A percentile compares a stretch with the other conserved stretches of the same genome.
These are phyloP conservation scores for Chrysanthemum seticuspe DNA, from an alignment of 129 eudicot species.

Conservation along the genomic window DNA sequence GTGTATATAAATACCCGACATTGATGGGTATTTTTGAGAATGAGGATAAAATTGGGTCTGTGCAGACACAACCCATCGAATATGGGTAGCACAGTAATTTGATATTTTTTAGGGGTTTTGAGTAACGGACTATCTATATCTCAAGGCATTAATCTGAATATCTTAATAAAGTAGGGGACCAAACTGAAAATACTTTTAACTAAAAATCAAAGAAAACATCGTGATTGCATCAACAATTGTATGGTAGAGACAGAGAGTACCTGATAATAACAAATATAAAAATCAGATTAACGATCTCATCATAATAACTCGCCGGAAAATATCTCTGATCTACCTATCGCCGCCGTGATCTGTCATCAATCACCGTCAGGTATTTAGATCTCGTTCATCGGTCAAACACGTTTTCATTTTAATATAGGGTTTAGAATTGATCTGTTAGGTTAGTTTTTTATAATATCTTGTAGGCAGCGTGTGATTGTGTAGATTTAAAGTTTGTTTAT, in stretches of 20 bases:
- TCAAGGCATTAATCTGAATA: background rate
- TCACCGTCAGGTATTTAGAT: conserved; percentile 30
- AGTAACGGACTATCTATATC: too few relatives aligned
- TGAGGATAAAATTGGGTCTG: too few relatives aligned
- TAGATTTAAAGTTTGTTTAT: conserved; percentile 28
- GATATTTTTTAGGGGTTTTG: too few relatives aligned
- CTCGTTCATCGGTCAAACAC: conserved; percentile 16
- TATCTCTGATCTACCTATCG: conserved; percentile 26
- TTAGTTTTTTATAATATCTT: background rate
- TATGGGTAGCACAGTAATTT: too few relatives aligned
- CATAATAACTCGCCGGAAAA: conserved; percentile 23
- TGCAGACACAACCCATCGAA: too few relatives aligned
- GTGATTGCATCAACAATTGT: conserved; percentile 6
- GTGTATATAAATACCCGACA: too few relatives aligned
- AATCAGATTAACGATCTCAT: conserved; percentile 27
- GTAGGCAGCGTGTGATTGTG: background rate
- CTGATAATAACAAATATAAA: conserved; percentile 9
- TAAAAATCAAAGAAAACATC: background rate
- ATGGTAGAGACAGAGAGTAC: conserved; percentile 28
- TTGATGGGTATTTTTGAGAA: too few relatives aligned
- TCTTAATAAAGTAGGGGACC: background rate
- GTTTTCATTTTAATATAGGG: conserved; percentile 13
- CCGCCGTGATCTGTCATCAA: conserved; percentile 23
- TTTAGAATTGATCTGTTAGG: conserved; percentile 9
- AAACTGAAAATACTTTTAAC: conserved; percentile 15